phyloP scores from a whole-genome alignment of 305 asterid genomes.

The Rubia balearica region DNA sequence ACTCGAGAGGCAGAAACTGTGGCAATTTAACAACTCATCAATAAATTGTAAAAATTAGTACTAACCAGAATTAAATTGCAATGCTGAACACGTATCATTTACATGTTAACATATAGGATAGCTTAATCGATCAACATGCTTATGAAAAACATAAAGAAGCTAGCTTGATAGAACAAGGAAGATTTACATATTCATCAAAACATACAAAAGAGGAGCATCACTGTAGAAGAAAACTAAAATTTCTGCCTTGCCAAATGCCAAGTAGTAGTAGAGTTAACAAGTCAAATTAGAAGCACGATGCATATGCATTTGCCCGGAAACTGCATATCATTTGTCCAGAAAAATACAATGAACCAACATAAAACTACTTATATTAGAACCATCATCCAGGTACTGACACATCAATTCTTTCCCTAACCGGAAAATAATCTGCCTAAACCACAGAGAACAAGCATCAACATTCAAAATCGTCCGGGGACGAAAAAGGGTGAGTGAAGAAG shows the following conservation, averaged over 20 bases:
- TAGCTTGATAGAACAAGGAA: not conserved
- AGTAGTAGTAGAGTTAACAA: not conserved
- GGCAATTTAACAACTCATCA: not conserved
- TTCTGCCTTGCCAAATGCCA: constrained; percentile 5
- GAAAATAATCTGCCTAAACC: constrained; percentile 37
- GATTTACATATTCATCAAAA: not conserved
- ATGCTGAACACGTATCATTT: too few species aligned
- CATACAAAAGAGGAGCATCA: not conserved
- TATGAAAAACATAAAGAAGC: not conserved
- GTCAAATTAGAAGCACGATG: constrained; percentile 22
- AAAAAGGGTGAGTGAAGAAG: constrained; percentile 22
- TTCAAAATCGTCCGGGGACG: constrained; percentile 17
- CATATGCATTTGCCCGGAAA: constrained; percentile 19
- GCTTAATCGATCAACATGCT: too few species aligned
- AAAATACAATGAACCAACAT: constrained; percentile 17
- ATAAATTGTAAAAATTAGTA: not conserved
- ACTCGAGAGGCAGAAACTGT: not conserved
- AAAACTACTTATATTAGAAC: constrained; percentile 22
- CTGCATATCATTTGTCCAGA: constrained; percentile 12
- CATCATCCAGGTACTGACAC: constrained; percentile 26
- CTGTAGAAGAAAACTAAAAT: not conserved
- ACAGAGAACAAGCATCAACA: constrained; percentile 29
- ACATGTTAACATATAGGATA: too few species aligned
- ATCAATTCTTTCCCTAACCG: constrained; percentile 18
- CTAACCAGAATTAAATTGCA: too few species aligned